Evolutionary conservation across 108 stramenopile species (phyloP).

Genomic region (Fragilaria radians): DNA sequence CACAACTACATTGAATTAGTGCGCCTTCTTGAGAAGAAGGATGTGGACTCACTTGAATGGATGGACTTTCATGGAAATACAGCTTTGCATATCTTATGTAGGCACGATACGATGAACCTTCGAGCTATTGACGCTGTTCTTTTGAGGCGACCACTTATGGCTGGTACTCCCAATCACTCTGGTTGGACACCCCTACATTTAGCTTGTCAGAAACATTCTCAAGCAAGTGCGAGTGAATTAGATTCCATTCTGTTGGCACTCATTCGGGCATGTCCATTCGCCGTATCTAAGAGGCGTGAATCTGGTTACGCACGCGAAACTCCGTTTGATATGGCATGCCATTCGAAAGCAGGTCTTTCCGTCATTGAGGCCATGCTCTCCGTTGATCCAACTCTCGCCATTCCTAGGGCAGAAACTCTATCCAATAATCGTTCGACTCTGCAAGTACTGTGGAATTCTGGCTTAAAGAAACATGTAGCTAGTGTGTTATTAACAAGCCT

Average conservation of each 20-base stretch:
- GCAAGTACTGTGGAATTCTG: conserved; percentile 20
- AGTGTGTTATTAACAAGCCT: conserved; percentile 18
- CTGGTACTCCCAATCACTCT: conserved; percentile 13
- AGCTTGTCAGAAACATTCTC: conserved; percentile 11
- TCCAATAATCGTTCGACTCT: conserved; percentile 12
- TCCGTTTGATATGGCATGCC: conserved; percentile 30
- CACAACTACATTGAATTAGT: background rate
- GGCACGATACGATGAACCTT: conserved; percentile 1
- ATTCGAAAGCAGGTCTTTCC: conserved; percentile 8
- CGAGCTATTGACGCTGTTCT: conserved; percentile 22
- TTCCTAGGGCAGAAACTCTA: conserved; percentile 2
- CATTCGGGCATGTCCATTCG: conserved; percentile 19
- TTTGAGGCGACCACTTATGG: conserved; percentile 7
- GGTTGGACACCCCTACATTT: conserved; percentile 36
- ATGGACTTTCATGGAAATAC: conserved; percentile 25
- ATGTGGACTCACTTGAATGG: conserved; percentile 5
- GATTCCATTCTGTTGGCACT: conserved; percentile 8
- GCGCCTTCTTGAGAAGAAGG: background rate
- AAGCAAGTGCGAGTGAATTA: background rate
- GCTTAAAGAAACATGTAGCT: conserved; percentile 18
- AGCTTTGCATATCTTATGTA: conserved; percentile 27
- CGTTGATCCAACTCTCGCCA: conserved; percentile 20
- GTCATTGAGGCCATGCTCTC: conserved; percentile 25
- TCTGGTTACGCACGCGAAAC: conserved; percentile 21
- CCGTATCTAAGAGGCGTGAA: conserved; percentile 12